Evolutionary conservation across 257 asterid species (phyloP), one percentile per base, ranked within the genome.

Genomic region (Parsonsia alboflavescens): DNA sequence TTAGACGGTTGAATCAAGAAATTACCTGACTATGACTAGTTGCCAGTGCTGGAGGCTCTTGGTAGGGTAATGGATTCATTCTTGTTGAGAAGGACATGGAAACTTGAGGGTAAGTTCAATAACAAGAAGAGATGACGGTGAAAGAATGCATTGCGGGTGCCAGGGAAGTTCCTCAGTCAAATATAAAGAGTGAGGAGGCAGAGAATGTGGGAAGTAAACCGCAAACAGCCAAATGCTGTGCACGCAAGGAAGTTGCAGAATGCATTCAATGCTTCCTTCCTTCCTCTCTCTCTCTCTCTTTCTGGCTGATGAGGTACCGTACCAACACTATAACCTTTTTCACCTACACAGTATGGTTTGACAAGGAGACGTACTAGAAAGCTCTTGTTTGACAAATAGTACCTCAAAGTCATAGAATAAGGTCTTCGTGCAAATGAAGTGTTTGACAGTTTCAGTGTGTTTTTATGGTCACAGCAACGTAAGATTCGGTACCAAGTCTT

Each of bases 211-310:
- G 33, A 46, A 69, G 53, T 54, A 63, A 30, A 76, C 49, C 9
- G 7, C 36, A 76, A 68, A 59, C 71, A 76, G 71, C 64, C 63
- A 76, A 70, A 76, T 45, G 59, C 44, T 58, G 74, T 68, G 75
- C 48, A 30, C 45, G 61, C 79, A 5, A 69, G 21, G 74, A 57
- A 76, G 79, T 76, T 76, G 79, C 75, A 58, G 64, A 76, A 70
- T 76, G 80, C 71, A 58, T 58, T 76, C 72, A 76, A 57, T 76
- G 80, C 75, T 39, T 53, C 33, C 21, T 26, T 48, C 68, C 36
- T 21, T 59, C 44, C 68, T 48, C 45, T 75, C 73, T 53, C 65
- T 64, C 56, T 56, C 56, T 61, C 21, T 36, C 45, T 62, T 44
- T 62, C 68, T 61, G n/a, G 12, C 15, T 28, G 33, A 22, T 59